These are phyloP conservation scores for Macadamia integrifolia DNA, from an alignment of 164 flowering plant genomes.

Conservation along the genomic window DNA sequence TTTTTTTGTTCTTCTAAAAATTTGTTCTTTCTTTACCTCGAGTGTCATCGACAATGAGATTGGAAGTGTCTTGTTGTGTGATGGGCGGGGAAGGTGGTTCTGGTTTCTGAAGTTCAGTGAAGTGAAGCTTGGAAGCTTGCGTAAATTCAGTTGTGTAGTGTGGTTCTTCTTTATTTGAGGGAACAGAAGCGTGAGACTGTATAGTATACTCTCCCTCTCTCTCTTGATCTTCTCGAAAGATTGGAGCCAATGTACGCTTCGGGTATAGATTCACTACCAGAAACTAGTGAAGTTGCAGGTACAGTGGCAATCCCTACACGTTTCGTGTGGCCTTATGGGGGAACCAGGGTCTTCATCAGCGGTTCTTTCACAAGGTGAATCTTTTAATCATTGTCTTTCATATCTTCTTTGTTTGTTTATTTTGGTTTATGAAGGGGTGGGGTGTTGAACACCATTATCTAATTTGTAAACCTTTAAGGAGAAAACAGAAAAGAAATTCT, in stretches of 20 bases:
- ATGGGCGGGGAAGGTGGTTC: neutral
- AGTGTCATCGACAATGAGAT: neutral
- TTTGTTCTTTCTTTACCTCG: neutral
- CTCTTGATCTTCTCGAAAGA: neutral
- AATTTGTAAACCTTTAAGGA: no score
- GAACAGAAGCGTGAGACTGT: neutral
- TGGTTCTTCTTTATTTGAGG: neutral
- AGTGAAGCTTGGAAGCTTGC: slow-evolving; percentile 4
- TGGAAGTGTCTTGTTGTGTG: neutral
- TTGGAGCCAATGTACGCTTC: slow-evolving; percentile 36
- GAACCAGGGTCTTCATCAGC: slow-evolving; percentile 40
- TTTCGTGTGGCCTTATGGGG: slow-evolving; percentile 63
- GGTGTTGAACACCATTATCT: no score
- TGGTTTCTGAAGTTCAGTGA: neutral
- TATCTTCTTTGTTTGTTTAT: no score
- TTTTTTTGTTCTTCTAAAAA: no score
- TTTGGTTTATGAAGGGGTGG: no score
- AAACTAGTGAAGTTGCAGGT: slow-evolving; percentile 27
- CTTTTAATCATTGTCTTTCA: neutral
- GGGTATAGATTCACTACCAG: slow-evolving; percentile 28
- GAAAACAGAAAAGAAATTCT: no score
- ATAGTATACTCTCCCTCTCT: neutral
- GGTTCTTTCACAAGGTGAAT: slow-evolving; percentile 53
- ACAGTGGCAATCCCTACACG: slow-evolving; percentile 31
- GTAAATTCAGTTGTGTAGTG: slow-evolving; percentile 9